phyloP scores from a whole-genome alignment of 2,329 filamentous ascomycete species.

The Xylaria hypoxylon region DNA sequence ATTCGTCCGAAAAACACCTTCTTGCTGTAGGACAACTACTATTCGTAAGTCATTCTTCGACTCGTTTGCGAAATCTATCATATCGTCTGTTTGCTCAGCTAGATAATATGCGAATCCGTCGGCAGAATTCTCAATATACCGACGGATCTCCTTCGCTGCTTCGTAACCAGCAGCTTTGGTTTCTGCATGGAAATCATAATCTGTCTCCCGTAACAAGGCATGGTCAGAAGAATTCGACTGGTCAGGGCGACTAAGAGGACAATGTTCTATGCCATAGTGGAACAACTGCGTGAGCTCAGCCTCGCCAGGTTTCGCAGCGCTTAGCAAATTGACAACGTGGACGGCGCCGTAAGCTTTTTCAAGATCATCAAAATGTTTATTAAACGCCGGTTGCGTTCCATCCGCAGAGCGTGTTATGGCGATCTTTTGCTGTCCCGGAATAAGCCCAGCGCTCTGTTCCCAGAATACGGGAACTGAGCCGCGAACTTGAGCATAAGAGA shows the following conservation, averaged over 20 bases:
- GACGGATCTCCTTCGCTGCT: conserved; percentile 85
- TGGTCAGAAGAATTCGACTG: conserved; percentile 73
- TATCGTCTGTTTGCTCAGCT: conserved; percentile 75
- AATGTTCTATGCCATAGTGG: conserved; percentile 79
- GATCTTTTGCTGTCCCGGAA: conserved; percentile 95
- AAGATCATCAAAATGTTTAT: conserved; percentile 92
- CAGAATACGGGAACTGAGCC: conserved; percentile 97
- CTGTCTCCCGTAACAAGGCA: conserved; percentile 80
- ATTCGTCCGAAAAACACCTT: conserved; percentile 95
- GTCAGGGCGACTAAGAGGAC: conserved; percentile 72
- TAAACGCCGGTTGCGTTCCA: conserved; percentile 92
- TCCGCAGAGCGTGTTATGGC: conserved; percentile 87
- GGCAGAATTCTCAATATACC: conserved; percentile 81
- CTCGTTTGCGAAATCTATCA: conserved; percentile 53
- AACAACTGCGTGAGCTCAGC: conserved; percentile 85
- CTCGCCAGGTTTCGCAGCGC: conserved; percentile 87
- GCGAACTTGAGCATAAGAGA: conserved; percentile 93
- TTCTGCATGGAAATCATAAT: conserved; percentile 97
- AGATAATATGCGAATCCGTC: conserved; percentile 94
- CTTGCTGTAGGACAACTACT: conserved; percentile 86
- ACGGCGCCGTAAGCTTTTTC: conserved; percentile 89
- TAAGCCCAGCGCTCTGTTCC: conserved; percentile 89
- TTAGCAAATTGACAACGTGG: conserved; percentile 94
- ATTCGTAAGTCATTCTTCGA: conserved; percentile 57
- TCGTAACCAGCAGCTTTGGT: conserved; percentile 91